Evolutionary conservation across 306 rosid species (phyloP).

Genomic region (Geum urbanum): DNA sequence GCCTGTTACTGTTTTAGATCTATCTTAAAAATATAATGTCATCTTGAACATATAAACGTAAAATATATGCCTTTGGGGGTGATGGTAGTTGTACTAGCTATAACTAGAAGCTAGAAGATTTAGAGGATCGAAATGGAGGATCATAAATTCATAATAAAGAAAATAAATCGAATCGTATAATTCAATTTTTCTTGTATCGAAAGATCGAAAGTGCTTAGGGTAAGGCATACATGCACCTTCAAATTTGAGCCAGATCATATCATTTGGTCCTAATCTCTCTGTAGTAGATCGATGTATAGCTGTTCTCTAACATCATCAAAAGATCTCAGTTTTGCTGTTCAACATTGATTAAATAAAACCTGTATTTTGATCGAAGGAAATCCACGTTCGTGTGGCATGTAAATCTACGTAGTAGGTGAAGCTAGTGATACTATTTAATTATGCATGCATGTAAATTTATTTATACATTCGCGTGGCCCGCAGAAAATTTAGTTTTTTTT

Average conservation of each 20-base stretch:
- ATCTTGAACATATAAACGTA: no score
- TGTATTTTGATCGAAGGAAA: neutral
- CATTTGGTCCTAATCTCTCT: neutral
- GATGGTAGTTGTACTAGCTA: no score
- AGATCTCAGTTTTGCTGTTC: neutral
- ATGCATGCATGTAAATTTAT: constrained; percentile 14
- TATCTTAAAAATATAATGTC: no score
- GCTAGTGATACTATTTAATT: neutral
- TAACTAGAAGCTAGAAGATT: no score
- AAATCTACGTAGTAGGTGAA: neutral
- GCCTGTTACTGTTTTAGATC: constrained; percentile 19
- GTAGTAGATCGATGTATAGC: neutral
- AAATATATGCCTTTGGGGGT: no score
- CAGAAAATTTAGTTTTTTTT: constrained; percentile 15
- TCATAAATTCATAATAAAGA: no score
- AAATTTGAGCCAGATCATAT: neutral
- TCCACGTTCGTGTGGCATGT: neutral
- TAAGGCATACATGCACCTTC: neutral
- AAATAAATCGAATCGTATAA: no score
- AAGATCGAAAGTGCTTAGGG: neutral
- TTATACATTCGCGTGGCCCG: constrained; percentile 16
- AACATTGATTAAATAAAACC: neutral
- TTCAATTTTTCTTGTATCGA: neutral
- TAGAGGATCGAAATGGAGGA: no score
- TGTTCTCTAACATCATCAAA: neutral